Evolutionary conservation across 2,329 filamentous ascomycete species (phyloP), one percentile per base, ranked within the genome.

Genomic region (Ophiostoma montium): DNA sequence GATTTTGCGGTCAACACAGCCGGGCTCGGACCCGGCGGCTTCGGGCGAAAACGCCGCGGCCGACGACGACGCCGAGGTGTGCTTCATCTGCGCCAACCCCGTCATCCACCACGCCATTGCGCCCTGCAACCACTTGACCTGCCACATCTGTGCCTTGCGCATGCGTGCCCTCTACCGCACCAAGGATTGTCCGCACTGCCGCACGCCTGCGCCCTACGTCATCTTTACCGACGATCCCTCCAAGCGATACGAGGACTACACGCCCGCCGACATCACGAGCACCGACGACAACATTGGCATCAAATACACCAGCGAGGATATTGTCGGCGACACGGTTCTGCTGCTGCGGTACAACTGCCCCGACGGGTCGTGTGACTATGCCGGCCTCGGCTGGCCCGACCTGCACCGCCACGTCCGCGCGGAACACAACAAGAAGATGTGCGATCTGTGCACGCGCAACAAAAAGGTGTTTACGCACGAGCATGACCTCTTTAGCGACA

Each of bases 391-490:
- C 53, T 75, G 72, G 71, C 70, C 69, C 11, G 72, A 75, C 54
- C 62, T 75, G 47, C 72, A 76, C 56, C 69, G 88, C 57, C 87
- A 98, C 70, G 90, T 95, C 50, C 84, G 83, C 61, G 78, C 71
- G 47, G 76, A 75, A 51, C 92, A 98, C 68, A 74, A 82, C 55
- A 94, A 90, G 67, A 82, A 85, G 62, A 89, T 94, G 82, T 94
- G 85, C 65, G 87, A 95, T 63, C 72, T 95, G 11, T 95, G 89
- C 65, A 76, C 89, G 7, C 74, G 88, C 52, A 89, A 95, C 70
- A 98, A 98, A 67, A 95, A 95, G 61, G 88, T 95, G 32, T 98
- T 98, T 59, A 95, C 92, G 1, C 92, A 98, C 66, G 92, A 98
- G 65, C 92, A 98, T 62, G 86, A 94, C 54, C 74, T 98, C 1